Evolutionary conservation across 2,329 filamentous ascomycete species (phyloP).

Genomic region (Stenocarpella maydis): DNA sequence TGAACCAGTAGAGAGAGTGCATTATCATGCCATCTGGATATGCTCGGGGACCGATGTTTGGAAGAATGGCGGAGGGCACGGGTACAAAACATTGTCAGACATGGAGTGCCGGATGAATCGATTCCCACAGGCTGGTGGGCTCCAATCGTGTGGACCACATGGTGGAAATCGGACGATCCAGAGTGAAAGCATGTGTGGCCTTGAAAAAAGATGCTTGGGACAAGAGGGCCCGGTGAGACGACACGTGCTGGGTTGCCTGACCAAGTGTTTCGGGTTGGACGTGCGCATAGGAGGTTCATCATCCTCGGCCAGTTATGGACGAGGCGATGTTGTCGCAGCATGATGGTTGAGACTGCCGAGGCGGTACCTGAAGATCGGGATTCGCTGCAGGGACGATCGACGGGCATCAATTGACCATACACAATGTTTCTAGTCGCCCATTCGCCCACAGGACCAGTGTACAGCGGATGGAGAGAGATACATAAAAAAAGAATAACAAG

Average conservation of each 20-base stretch:
- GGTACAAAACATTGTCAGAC: neutral
- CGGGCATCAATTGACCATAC: neutral
- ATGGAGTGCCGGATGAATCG: neutral
- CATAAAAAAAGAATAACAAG: neutral
- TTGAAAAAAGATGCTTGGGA: neutral
- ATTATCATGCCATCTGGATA: neutral
- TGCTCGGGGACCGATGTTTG: neutral
- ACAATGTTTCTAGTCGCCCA: too few species aligned
- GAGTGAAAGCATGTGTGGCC: neutral
- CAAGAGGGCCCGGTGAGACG: constrained; percentile 6
- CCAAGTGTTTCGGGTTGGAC: constrained; percentile 1
- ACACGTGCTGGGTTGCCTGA: constrained; percentile 15
- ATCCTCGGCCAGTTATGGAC: neutral
- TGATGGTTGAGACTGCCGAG: neutral
- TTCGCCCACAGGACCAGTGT: neutral
- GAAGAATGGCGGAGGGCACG: neutral
- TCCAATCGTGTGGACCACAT: neutral
- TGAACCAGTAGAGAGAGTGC: constrained; percentile 25
- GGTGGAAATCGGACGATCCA: neutral
- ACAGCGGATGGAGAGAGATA: neutral
- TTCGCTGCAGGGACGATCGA: constrained; percentile 3
- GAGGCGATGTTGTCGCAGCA: constrained; percentile 2
- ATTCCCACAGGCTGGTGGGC: neutral
- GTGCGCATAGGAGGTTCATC: neutral
- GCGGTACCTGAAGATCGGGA: constrained; percentile 27